phyloP scores from a whole-genome alignment of 2,329 filamentous ascomycete genomes.

The Claviceps fusiformis region DNA sequence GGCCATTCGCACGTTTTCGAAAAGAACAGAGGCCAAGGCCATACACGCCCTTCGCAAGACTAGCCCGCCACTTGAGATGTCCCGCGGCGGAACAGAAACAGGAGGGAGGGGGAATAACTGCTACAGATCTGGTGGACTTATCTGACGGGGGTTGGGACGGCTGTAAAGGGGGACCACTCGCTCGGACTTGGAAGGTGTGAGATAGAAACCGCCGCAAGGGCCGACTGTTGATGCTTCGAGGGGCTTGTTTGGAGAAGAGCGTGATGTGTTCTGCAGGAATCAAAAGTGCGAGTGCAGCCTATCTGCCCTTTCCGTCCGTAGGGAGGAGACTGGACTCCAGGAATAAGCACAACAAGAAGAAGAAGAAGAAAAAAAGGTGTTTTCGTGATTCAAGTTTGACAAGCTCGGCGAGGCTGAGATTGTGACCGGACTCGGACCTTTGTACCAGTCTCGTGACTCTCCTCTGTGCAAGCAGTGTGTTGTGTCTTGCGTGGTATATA shows the following conservation, averaged over 20 bases:
- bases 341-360: no score
- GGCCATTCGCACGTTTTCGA: background rate
- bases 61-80: background rate
- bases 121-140: background rate
- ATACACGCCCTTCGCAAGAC: background rate
- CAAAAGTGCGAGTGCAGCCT: background rate
- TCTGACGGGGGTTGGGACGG: background rate
- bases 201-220: background rate
- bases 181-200: background rate
- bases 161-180: background rate
- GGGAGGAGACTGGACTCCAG: no score
- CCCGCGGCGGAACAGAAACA: background rate
- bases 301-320: background rate
- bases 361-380: no score
- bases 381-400: no score
- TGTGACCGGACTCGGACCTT: no score
- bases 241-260: no score
- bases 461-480: no score
- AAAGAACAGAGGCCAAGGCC: background rate
- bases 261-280: background rate
- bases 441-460: no score
- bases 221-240: background rate
- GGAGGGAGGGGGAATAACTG: no score
- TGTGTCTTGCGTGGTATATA: no score
- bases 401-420: no score